Conservation (phyloP, 345 rosid species). For the Erucastrum elatum region DNA sequence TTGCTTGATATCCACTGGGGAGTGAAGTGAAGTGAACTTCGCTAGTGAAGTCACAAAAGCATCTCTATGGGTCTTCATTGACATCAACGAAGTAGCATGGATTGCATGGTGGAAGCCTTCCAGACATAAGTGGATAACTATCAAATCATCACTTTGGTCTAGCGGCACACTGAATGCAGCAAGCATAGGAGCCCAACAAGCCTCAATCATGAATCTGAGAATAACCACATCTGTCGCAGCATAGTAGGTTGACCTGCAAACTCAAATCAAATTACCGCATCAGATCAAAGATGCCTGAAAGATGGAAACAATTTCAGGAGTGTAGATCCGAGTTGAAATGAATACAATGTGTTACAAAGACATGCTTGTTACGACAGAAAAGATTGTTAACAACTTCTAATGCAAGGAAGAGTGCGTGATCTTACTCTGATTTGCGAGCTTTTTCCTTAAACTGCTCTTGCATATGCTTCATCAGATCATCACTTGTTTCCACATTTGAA, state of each 20-base stretch:
- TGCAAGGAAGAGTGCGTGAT: conserved; percentile 23
- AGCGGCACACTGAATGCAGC: conserved; percentile 91
- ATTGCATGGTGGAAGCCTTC: conserved; percentile 78
- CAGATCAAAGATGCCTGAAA: conserved; percentile 17
- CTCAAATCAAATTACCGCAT: conserved; percentile 8
- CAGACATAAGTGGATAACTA: conserved; percentile 70
- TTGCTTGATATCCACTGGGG: conserved; percentile 89
- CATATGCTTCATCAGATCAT: conserved; percentile 76
- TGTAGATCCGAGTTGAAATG: conserved; percentile 6
- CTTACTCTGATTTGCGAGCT: conserved; percentile 83
- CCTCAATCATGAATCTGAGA: conserved; percentile 93
- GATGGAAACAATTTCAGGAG: conserved; percentile 16
- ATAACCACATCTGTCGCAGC: conserved; percentile 69
- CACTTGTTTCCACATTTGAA: conserved; percentile 76
- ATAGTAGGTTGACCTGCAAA: conserved; percentile 70
- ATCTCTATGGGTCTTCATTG: conserved; percentile 94
- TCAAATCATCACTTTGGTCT: conserved; percentile 82
- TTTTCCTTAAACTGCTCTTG: conserved; percentile 87
- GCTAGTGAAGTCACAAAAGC: conserved; percentile 91
- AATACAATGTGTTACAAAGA: conserved; percentile 3
- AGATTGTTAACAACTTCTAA: conserved; percentile 3
- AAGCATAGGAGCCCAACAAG: conserved; percentile 94
- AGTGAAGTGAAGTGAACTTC: conserved; percentile 85
- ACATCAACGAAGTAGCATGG: conserved; percentile 85
- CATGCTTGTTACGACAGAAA: neutral